Conservation (phyloP, 2,329 filamentous ascomycete species). For the Ophiostoma fasciatum region DNA sequence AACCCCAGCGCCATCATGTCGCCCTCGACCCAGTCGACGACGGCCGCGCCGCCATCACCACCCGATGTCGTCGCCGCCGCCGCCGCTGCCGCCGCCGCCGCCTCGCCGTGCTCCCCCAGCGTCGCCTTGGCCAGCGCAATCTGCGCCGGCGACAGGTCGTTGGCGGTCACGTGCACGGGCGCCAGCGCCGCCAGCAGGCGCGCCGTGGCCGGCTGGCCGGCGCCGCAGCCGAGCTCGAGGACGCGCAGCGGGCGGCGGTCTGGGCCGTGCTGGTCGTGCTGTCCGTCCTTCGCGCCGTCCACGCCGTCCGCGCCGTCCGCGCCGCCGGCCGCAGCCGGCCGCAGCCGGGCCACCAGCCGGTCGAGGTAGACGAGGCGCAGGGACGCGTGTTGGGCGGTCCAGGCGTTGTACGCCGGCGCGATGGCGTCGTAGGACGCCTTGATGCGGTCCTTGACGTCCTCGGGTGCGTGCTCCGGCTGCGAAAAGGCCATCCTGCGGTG, state of each 20-base stretch:
- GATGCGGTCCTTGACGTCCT: slow-evolving; percentile 23
- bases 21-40: slow-evolving; percentile 19
- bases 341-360: slow-evolving; percentile 17
- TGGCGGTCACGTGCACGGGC: slow-evolving; percentile 19
- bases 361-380: slow-evolving; percentile 21
- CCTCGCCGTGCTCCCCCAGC: slow-evolving; percentile 12
- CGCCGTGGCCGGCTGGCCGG: slow-evolving; percentile 22
- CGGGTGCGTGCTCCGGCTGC: too few relatives aligned
- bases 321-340: slow-evolving; percentile 1
- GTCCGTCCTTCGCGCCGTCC: too few relatives aligned
- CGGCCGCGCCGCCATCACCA: too few relatives aligned
- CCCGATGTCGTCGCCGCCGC: slow-evolving; percentile 3
- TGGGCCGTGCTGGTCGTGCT: too few relatives aligned
- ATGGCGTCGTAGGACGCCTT: slow-evolving; percentile 19
- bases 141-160: slow-evolving; percentile 27
- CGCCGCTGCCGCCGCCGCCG: slow-evolving; percentile 2
- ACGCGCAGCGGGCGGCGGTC: slow-evolving; percentile 10
- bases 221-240: slow-evolving; percentile 29
- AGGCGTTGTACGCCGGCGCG: slow-evolving; percentile 24
- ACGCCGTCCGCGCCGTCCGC: too few relatives aligned
- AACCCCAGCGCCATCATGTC: slow-evolving; percentile 26
- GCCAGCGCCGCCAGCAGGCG: slow-evolving; percentile 17
- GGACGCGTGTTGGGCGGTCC: slow-evolving; percentile 20
- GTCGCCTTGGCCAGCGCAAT: slow-evolving; percentile 18
- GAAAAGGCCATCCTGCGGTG: too few relatives aligned